Evolutionary conservation across 108 stramenopile species (phyloP), one percentile per base, ranked within the genome.

Genomic region (Fistulifera pelliculosa): DNA sequence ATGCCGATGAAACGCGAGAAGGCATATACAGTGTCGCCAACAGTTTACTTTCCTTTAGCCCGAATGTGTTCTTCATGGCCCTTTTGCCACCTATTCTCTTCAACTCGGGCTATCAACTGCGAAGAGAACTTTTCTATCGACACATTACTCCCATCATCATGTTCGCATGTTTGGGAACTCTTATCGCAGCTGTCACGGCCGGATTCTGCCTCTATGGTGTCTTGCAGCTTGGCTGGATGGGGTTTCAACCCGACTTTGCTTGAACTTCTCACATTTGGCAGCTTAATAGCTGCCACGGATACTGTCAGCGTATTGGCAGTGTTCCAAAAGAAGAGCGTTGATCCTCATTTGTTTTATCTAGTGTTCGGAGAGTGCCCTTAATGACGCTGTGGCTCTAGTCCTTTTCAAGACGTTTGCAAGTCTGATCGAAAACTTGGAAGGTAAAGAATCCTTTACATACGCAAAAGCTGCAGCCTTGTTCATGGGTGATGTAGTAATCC

Each of bases 41-140:
- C 12, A 50, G 52, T 21, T 21, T 83, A 1, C 47, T 81, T 8
- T 68, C 68, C 0, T 89, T 89, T 65, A 59, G 72, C 47, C 60
- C 69, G 21, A 66, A 77, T 42, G 38, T 81, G 7, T 94, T 94
- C 61, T 90, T 89, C 56, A 52, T 85, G 54, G 62, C 61, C 2
- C 55, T 90, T 21, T 68, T 94, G n/a, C 92, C 92, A 3, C 87
- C 87, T 0, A 87, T 94, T 59, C 72, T 94, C 17, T 89, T 87
- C 70, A 77, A 89, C 57, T 66, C 65, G 10, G 92, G 92, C 0
- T 94, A 82, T 69, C 68, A 73, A 57, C 49, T 88, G 25, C 52
- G 73, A 10, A 44, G 59, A 43, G 71, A 75, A 49, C 45, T 81
- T 19, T 87, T 94, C 60, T 74, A 75, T 41, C 66, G 66, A 14